Base-by-base conservation (phyloP, 495 filamentous ascomycete genomes). In the Xylaria castorea region DNA sequence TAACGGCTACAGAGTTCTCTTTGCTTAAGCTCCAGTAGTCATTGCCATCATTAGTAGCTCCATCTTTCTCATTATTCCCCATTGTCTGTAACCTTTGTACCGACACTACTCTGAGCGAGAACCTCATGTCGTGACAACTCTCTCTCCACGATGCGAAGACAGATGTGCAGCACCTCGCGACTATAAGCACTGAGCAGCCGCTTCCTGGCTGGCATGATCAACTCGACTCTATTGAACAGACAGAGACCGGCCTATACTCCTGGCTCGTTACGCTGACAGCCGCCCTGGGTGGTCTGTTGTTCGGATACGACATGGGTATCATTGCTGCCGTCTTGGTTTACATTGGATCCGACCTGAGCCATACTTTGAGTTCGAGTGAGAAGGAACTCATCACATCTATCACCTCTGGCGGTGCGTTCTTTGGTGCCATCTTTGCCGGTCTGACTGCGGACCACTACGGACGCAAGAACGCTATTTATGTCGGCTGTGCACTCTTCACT, bases 401-500 rank as follows among this genome's bases (percentile, higher is more conserved):
- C 53, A 82, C 79, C 18, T 85, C 83, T 32, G 85, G 79, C 38
- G 85, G 81, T 44, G 85, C 85, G 7, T 61, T 61, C 18, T 61
- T 87, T 11, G 87, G 87, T 4, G 85, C 86, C 25, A 80, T 88
- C 46, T 78, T 79, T 60, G 86, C 86, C 32, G 87, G 86, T 58
- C 75, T 85, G 8, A 81, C 83, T 5, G 85, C 87, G 14, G 87
- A 89, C 76, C 76, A 75, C 50, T 85, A 77, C 70, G 86, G 86
- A 42, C 83, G 86, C n/a, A 86, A 85, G 53, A 73, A 75, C 25
- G 80, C 83, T 14, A 84, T 87, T 62, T 87, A 83, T 68, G 78
- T 83, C 51, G 85, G 83, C 1, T 87, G 84, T 64, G 70, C 80
- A 2, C 78, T 87, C 8, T 88, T 89, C 74, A 78, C 81, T 27